Conservation (phyloP, 164 flowering plant genomes). For the Magnolia changhungtana region DNA sequence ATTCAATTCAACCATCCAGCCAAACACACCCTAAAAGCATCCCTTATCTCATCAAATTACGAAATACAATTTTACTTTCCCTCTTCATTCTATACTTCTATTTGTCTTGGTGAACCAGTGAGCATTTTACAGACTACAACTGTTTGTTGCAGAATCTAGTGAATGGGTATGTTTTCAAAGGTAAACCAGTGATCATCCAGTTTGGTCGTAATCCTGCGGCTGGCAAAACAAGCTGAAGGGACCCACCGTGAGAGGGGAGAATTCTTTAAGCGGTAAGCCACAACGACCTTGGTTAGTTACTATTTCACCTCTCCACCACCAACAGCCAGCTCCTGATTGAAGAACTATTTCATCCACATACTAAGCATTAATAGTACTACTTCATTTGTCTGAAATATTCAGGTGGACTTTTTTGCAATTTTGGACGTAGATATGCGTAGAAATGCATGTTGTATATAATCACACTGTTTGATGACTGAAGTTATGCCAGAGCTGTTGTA, state of each 20-base stretch:
- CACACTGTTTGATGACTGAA: no score
- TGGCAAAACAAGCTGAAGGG: constrained; percentile 37
- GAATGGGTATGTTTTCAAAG: constrained; percentile 83
- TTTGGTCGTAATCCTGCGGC: constrained; percentile 74
- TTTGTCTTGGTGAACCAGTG: background rate
- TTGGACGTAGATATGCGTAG: no score
- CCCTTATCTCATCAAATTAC: background rate
- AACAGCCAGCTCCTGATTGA: no score
- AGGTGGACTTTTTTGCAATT: no score
- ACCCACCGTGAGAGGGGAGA: background rate
- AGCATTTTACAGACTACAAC: background rate
- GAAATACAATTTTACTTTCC: background rate
- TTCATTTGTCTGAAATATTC: no score
- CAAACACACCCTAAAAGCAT: background rate
- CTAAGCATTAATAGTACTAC: no score
- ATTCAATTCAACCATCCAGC: no score
- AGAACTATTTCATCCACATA: no score
- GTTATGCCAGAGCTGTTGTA: no score
- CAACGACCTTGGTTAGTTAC: no score
- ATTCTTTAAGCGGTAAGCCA: background rate
- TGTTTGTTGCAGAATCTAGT: constrained; percentile 63
- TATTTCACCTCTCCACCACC: no score
- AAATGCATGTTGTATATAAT: no score
- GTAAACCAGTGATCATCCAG: constrained; percentile 93
- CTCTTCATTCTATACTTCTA: background rate